phyloP scores from a whole-genome alignment of 768 basidiomycete species.

The Pulveroboletus sp. region DNA sequence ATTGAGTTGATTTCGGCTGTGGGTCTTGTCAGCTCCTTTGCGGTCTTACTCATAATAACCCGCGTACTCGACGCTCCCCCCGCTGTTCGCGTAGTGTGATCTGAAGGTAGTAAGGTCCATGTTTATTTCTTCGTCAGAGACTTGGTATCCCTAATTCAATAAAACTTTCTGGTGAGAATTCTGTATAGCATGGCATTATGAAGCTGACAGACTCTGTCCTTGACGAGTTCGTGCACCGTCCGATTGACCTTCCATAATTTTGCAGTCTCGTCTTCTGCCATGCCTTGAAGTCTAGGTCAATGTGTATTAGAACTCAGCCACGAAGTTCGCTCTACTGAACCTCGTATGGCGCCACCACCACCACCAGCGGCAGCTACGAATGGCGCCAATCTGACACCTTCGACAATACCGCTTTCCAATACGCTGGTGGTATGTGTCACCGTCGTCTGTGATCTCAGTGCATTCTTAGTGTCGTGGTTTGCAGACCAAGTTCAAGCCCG shows the following conservation, averaged over 20 bases:
- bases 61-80: conserved; percentile 82
- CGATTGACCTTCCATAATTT: conserved; percentile 94
- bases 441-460: background rate
- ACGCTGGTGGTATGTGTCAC: conserved; percentile 43
- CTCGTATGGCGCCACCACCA: conserved; percentile 38
- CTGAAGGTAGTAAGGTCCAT: conserved; percentile 83
- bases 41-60: background rate
- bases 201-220: conserved; percentile 68
- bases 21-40: conserved; percentile 6
- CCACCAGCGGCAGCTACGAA: conserved; percentile 33
- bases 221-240: conserved; percentile 94
- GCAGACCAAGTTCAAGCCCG: conserved; percentile 76
- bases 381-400: conserved; percentile 25
- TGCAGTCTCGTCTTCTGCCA: conserved; percentile 80
- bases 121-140: conserved; percentile 90
- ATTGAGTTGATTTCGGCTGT: conserved; percentile 82
- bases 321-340: conserved; percentile 4
- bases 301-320: conserved; percentile 55
- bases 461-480: conserved; percentile 3
- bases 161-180: conserved; percentile 16
- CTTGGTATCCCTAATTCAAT: conserved; percentile 73
- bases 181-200: conserved; percentile 3
- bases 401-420: conserved; percentile 43
- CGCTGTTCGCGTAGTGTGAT: conserved; percentile 61
- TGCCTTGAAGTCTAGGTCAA: conserved; percentile 33